phyloP scores from a whole-genome alignment of 495 filamentous ascomycete genomes.

The Penicillium dipodomyicola region DNA sequence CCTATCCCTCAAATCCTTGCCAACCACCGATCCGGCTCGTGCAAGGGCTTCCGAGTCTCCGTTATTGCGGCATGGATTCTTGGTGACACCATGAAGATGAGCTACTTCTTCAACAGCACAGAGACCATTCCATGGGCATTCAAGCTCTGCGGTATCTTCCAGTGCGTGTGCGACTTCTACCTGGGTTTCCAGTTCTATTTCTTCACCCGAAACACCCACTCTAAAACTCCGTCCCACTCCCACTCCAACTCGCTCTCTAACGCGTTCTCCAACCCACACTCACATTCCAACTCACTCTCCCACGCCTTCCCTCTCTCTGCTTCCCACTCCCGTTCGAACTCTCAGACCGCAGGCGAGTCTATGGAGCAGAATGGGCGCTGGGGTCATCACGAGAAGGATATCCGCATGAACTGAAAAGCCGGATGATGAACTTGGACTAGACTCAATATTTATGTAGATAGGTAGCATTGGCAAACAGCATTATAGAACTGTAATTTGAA shows the following conservation, averaged over 20 bases:
- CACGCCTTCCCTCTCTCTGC: not conserved
- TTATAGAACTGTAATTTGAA: conserved; percentile 30
- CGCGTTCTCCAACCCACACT: not conserved
- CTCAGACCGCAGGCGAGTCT: conserved; percentile 24
- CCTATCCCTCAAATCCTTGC: conserved; percentile 85
- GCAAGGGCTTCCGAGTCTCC: conserved; percentile 84
- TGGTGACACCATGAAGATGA: conserved; percentile 94
- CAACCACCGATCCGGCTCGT: conserved; percentile 75
- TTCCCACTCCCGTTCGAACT: conserved; percentile 4
- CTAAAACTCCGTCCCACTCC: not conserved
- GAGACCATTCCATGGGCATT: conserved; percentile 79
- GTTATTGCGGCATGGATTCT: conserved; percentile 85
- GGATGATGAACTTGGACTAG: not conserved
- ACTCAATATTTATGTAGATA: conserved; percentile 25
- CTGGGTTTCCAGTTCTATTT: conserved; percentile 83
- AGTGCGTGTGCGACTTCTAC: conserved; percentile 79
- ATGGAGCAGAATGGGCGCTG: conserved; percentile 26
- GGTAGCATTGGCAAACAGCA: conserved; percentile 17
- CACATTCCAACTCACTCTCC: not conserved
- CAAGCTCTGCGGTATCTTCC: conserved; percentile 88
- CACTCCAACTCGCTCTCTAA: not conserved
- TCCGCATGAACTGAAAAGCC: conserved; percentile 39
- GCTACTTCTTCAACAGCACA: conserved; percentile 78
- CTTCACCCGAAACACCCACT: conserved; percentile 60
- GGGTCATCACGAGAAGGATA: conserved; percentile 43